phyloP scores from a whole-genome alignment of 306 rosid genomes.

The Glycine latifolia region DNA sequence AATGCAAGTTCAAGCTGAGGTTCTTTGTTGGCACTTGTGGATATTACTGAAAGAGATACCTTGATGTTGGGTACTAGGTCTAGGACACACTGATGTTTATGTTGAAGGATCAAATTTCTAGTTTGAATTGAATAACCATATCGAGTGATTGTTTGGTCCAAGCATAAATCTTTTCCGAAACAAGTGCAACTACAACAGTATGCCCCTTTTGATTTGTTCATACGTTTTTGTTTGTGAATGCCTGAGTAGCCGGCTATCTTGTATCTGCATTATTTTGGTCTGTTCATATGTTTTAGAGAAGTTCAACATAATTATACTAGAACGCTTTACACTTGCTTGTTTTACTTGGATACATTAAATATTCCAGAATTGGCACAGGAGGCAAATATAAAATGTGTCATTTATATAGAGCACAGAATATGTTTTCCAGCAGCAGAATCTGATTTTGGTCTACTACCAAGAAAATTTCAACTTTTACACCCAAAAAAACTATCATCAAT shows the following conservation, averaged over 20 bases:
- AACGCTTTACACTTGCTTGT: neutral
- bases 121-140: conserved; percentile 11
- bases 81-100: too few species aligned
- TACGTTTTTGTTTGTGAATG: neutral
- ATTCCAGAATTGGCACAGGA: neutral
- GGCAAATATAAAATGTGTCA: neutral
- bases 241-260: neutral
- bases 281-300: neutral
- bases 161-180: neutral
- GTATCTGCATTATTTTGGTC: conserved; percentile 13
- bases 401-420: neutral
- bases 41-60: too few species aligned
- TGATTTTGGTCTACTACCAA: neutral
- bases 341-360: conserved; percentile 15
- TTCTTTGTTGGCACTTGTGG: neutral
- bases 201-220: neutral
- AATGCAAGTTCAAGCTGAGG: conserved; percentile 23
- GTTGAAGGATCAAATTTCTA: neutral
- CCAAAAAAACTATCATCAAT: neutral
- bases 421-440: conserved; percentile 8
- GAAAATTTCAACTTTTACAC: conserved; percentile 11
- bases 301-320: neutral
- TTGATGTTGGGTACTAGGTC: too few species aligned
- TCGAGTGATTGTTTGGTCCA: neutral
- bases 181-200: neutral